Percentiles rank a stretch among this genome's conserved stretches.
Conservation (phyloP, 192 early-diverging fungal genomes). For the Linnemannia exigua region DNA sequence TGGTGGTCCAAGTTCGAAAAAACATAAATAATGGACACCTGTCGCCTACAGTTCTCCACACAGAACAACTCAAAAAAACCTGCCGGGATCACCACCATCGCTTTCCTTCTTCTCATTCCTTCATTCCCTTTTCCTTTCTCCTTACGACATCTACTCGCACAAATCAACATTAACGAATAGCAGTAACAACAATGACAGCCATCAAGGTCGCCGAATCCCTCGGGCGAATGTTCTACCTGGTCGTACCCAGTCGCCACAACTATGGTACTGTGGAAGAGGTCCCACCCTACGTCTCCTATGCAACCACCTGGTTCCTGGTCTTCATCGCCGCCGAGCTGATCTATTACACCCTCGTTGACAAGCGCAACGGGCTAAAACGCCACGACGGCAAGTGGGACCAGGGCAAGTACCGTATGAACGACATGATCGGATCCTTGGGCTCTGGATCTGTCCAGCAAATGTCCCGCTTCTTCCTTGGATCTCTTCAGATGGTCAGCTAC, state of each 20-base stretch:
- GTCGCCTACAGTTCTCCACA: background rate
- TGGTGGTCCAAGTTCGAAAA: background rate
- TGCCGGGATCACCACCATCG: background rate
- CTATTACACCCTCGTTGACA: slow-evolving; percentile 42
- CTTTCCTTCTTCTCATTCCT: background rate
- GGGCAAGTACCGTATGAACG: slow-evolving; percentile 66
- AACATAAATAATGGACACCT: background rate
- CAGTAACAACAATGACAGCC: slow-evolving; percentile 25
- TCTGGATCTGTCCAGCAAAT: slow-evolving; percentile 70
- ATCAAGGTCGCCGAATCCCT: slow-evolving; percentile 57
- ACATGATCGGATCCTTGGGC: slow-evolving; percentile 64
- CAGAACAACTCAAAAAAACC: too few species aligned
- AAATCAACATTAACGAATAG: background rate
- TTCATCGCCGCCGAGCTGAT: slow-evolving; percentile 59
- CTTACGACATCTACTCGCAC: background rate
- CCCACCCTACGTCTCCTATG: slow-evolving; percentile 66
- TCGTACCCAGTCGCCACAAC: slow-evolving; percentile 57
- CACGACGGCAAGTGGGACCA: slow-evolving; percentile 56
- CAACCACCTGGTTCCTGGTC: slow-evolving; percentile 66
- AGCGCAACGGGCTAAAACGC: slow-evolving; percentile 40
- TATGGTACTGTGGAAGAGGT: slow-evolving; percentile 60
- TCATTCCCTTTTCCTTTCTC: background rate
- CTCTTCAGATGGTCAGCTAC: slow-evolving; percentile 61
- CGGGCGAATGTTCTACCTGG: slow-evolving; percentile 70
- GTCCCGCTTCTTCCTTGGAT: slow-evolving; percentile 61